These are phyloP conservation scores for Aspergillus fumigatus DNA, from an alignment of 2,329 filamentous ascomycete genomes.

Conservation along the genomic window DNA sequence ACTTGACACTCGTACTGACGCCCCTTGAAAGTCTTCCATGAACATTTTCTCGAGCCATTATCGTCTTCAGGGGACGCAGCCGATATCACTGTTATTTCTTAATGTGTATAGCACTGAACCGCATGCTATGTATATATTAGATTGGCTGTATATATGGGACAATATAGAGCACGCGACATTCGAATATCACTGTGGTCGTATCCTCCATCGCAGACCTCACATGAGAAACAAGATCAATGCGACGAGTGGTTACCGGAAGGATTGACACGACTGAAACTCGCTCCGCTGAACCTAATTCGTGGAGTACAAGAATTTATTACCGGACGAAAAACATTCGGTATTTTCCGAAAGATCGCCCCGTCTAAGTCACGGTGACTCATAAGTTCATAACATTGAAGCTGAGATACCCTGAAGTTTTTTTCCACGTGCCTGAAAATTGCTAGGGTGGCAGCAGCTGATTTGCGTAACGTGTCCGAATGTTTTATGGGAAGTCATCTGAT, in stretches of 20 bases:
- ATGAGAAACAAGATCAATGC: not conserved
- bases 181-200: not conserved
- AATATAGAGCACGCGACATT: not conserved
- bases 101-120: not conserved
- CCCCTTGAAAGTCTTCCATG: not conserved
- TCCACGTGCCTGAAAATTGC: not conserved
- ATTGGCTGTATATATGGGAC: not conserved
- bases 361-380: not conserved
- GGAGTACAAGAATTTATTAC: not conserved
- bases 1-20: not conserved
- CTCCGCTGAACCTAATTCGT: not conserved
- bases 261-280: not conserved
- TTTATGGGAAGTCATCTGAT: not conserved
- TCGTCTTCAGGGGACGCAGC: not conserved
- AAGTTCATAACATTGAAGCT: not conserved
- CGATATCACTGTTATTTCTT: not conserved
- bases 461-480: not conserved
- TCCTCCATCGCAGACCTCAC: not conserved
- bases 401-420: not conserved
- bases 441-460: not conserved
- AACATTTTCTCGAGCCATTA: not conserved
- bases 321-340: not conserved
- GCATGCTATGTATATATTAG: slow-evolving; percentile 10
- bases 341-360: not conserved
- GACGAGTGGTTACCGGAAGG: not conserved